phyloP scores from a whole-genome alignment of 2,329 filamentous ascomycete species.

The Colletotrichum kahawae region DNA sequence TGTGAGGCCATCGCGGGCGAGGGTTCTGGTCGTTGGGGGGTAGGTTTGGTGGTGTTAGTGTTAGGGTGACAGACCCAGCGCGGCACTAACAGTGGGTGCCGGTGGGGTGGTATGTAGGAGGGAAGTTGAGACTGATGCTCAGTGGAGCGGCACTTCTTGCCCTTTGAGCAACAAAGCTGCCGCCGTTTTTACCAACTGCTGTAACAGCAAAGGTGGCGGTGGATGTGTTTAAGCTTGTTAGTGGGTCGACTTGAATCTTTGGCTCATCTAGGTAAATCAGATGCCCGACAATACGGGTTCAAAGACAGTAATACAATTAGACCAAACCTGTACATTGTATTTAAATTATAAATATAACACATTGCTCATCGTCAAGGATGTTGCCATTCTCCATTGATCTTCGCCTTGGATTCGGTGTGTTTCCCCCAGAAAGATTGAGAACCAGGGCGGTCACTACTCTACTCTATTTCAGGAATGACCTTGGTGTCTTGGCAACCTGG shows the following conservation, averaged over 20 bases:
- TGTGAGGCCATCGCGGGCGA: too few relatives aligned
- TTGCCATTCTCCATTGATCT: not conserved
- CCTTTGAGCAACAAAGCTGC: not conserved
- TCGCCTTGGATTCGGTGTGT: not conserved
- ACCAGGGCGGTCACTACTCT: not conserved
- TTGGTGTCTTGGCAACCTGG: not conserved
- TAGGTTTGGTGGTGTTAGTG: too few relatives aligned
- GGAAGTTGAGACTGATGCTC: too few relatives aligned
- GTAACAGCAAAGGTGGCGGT: not conserved
- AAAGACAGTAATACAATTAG: not conserved
- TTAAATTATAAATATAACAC: too few relatives aligned
- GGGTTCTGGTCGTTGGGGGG: too few relatives aligned
- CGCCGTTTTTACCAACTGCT: not conserved
- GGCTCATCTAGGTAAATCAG: not conserved
- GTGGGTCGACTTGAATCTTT: not conserved
- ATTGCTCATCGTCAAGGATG: not conserved
- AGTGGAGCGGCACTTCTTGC: not conserved
- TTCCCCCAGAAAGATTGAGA: not conserved
- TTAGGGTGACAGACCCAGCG: too few relatives aligned
- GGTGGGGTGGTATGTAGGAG: too few relatives aligned
- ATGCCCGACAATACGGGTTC: not conserved
- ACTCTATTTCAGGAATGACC: not conserved
- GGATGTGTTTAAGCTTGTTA: rapidly evolving
- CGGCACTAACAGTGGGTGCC: too few relatives aligned
- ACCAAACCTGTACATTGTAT: not conserved